These are phyloP conservation scores for Hansenula lynferdii DNA, from an alignment of 1,139 yeast species.

Conservation along the genomic window DNA sequence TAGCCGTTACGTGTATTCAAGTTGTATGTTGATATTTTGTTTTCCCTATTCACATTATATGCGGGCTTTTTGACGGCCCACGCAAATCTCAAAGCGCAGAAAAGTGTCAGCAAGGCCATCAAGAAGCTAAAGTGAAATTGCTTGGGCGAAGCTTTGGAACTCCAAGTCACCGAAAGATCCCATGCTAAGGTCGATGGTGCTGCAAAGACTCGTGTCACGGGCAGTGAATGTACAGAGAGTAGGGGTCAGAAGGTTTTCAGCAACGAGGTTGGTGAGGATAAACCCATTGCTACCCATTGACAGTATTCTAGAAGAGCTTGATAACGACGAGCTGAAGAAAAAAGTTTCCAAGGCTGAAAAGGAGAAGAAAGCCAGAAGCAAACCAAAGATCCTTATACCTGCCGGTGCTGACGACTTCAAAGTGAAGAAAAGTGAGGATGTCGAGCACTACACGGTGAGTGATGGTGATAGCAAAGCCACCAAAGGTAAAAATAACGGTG, in stretches of 20 bases:
- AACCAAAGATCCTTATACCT: conserved; percentile 18
- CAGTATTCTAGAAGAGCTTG: conserved; percentile 19
- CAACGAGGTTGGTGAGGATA: conserved; percentile 6
- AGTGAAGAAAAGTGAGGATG: background rate
- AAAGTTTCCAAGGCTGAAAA: conserved; percentile 12
- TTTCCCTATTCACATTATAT: background rate
- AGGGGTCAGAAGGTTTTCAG: background rate
- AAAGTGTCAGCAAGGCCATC: background rate
- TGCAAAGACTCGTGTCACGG: background rate
- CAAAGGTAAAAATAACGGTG: conserved; percentile 4
- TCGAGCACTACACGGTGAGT: conserved; percentile 1
- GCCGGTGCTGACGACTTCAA: conserved; percentile 15
- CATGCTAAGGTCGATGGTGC: background rate
- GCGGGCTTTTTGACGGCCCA: background rate
- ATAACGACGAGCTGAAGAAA: conserved; percentile 15
- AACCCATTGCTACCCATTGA: conserved; percentile 31
- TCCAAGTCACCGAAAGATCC: no score
- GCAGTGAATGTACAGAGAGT: background rate
- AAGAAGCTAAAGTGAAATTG: background rate
- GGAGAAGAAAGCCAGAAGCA: conserved; percentile 8
- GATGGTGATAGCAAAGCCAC: conserved; percentile 6
- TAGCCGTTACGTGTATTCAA: no score
- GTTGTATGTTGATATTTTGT: no score
- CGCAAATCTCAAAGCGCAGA: background rate
- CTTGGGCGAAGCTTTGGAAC: no score